Percentiles rank a stretch among this genome's conserved stretches.
Conservation (phyloP, 2,329 filamentous ascomycete species). For the Verticillium klebahnii region DNA sequence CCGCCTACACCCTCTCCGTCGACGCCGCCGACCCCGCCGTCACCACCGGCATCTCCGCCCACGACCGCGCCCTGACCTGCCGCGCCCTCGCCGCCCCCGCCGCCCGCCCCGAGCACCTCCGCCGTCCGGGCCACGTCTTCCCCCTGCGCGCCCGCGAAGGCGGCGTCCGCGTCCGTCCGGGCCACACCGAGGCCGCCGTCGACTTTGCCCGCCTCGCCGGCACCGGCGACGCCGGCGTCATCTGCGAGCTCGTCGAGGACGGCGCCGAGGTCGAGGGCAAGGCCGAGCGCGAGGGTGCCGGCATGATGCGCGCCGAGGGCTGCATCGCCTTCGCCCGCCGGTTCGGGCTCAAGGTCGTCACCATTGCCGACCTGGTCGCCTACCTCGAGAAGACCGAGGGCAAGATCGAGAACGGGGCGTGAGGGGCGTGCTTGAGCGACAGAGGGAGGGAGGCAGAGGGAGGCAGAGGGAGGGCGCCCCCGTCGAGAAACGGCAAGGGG, state of each 20-base stretch:
- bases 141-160: constrained; percentile 75
- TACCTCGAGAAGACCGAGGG: constrained; percentile 76
- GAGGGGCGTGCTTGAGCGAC: background rate
- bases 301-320: constrained; percentile 87
- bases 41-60: constrained; percentile 85
- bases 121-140: constrained; percentile 85
- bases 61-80: constrained; percentile 81
- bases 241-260: constrained; percentile 88
- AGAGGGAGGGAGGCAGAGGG: too few relatives aligned
- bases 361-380: constrained; percentile 82
- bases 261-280: constrained; percentile 67
- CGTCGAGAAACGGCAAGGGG: too few relatives aligned
- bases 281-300: constrained; percentile 61
- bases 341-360: constrained; percentile 91
- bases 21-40: constrained; percentile 70
- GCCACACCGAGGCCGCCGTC: constrained; percentile 90
- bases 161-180: constrained; percentile 72
- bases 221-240: constrained; percentile 72
- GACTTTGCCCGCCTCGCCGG: constrained; percentile 86
- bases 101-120: constrained; percentile 57
- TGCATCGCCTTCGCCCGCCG: constrained; percentile 83
- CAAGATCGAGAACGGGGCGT: constrained; percentile 44
- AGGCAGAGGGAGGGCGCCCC: too few relatives aligned
- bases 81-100: constrained; percentile 66
- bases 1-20: constrained; percentile 88